Evolutionary conservation across 805 yeast species (phyloP), one percentile per base, ranked within the genome.

Genomic region (Novakomyces olei): DNA sequence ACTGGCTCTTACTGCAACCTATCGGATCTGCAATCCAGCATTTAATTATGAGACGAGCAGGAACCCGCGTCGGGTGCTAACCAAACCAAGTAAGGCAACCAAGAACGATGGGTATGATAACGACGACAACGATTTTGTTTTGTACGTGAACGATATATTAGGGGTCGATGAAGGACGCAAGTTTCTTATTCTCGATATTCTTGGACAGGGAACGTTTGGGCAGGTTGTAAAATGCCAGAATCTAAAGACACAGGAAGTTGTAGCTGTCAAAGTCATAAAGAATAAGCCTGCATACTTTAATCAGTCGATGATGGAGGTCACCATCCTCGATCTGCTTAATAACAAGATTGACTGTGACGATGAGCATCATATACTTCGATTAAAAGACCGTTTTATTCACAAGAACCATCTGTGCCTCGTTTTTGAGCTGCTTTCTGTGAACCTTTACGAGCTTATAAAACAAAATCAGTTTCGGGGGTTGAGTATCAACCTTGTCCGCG

Each of bases 191-290:
- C 57, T 88, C 36, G 96, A 85, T 51, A 62, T 88, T 10, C 54
- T 88, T 27, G 99, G 99, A 1, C 85, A 83, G 39, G 99, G 99
- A 2, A 83, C 98, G 1, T 88, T 88, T 60, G 98, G 98, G 6
- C 96, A 88, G 55, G 99, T 88, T 30, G 91, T 83, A 27, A 88
- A 85, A 54, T 85, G 95, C 54, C 92, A 79, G 49, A 67, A 67
- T 46, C 57, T 75, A 46, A 50, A 64, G 26, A 77, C 81, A 29
- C 88, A 80, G 47, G 85, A 79, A 39, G 67, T 85, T 15, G 78
- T 83, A 17, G 98, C 98, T 1, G 91, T 88, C 24, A 88, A 88
- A 53, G 91, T 88, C 28, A 78, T 88, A 37, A 88, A 85, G 50
- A 75, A 92, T 23, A 76, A 76, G 47, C 79, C 92, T 4, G 93